A percentile compares a stretch with the other conserved stretches of the same genome.
Evolutionary conservation across 2,329 filamentous ascomycete species (phyloP).

Genomic region (Salinomyces thailandicus): DNA sequence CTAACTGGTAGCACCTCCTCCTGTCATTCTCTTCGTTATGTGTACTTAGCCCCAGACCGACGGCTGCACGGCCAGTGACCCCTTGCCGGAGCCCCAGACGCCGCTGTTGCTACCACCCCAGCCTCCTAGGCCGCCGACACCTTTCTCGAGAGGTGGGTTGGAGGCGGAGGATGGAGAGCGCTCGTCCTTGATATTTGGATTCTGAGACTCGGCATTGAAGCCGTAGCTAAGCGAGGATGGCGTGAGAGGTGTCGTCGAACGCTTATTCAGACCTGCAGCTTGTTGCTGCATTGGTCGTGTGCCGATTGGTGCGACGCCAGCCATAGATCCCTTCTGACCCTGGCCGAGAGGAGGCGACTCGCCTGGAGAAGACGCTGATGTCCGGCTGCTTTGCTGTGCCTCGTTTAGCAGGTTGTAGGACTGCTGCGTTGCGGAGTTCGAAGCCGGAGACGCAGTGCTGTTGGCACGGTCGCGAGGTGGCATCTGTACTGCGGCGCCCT

Average conservation of each 20-base stretch:
- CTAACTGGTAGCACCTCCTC: conserved; percentile 1
- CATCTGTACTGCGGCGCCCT: conserved; percentile 43
- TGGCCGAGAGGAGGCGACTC: conserved; percentile 62
- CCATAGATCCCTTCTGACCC: conserved; percentile 47
- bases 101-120: conserved; percentile 67
- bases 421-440: conserved; percentile 44
- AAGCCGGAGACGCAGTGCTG: conserved; percentile 75
- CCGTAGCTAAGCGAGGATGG: conserved; percentile 78
- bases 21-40: not conserved
- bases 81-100: conserved; percentile 71
- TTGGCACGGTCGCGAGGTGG: conserved; percentile 40
- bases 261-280: conserved; percentile 60
- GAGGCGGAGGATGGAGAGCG: conserved; percentile 47
- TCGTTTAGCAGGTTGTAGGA: conserved; percentile 34
- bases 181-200: conserved; percentile 41
- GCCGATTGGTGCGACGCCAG: conserved; percentile 80
- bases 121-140: conserved; percentile 36
- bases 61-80: conserved; percentile 72
- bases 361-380: conserved; percentile 76
- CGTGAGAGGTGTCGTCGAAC: conserved; percentile 70
- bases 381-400: conserved; percentile 59
- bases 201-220: conserved; percentile 47
- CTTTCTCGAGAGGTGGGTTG: conserved; percentile 45
- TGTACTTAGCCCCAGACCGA: conserved; percentile 75
- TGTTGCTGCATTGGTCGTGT: conserved; percentile 62